A percentile compares a stretch with the other conserved stretches of the same genome.
Conservation (phyloP, 768 basidiomycete genomes). For the Agrocybe pediades region DNA sequence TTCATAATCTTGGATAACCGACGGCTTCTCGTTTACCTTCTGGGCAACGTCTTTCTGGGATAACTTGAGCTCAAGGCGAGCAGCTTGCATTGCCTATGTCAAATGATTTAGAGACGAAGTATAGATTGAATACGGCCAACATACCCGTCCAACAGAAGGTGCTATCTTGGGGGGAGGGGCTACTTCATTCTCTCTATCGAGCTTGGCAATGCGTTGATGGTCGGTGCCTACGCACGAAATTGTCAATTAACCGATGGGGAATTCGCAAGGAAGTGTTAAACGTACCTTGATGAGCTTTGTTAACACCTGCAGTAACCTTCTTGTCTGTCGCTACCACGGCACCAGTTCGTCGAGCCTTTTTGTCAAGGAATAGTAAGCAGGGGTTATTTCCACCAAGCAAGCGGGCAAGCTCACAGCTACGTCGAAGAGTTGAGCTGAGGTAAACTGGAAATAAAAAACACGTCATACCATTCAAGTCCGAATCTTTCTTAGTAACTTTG, state of each 20-base stretch:
- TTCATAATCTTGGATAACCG: slow-evolving; percentile 88
- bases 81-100: slow-evolving; percentile 75
- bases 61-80: slow-evolving; percentile 74
- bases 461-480: slow-evolving; percentile 55
- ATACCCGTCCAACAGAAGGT: slow-evolving; percentile 71
- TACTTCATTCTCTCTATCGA: slow-evolving; percentile 94
- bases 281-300: slow-evolving; percentile 77
- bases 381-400: background rate
- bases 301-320: slow-evolving; percentile 65
- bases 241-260: background rate
- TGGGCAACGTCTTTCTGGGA: slow-evolving; percentile 93
- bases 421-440: slow-evolving; percentile 5
- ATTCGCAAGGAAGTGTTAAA: background rate
- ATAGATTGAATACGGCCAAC: background rate
- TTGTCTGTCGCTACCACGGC: slow-evolving; percentile 84
- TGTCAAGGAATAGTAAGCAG: slow-evolving; percentile 4
- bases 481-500: slow-evolving; percentile 64
- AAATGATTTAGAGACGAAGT: background rate
- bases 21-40: slow-evolving; percentile 93
- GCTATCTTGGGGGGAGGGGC: slow-evolving; percentile 86
- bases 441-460: slow-evolving; percentile 3
- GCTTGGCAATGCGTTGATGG: slow-evolving; percentile 91
- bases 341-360: slow-evolving; percentile 73
- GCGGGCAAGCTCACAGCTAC: slow-evolving; percentile 52
- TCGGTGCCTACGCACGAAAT: slow-evolving; percentile 67